Base-by-base conservation (phyloP, 2,329 filamentous ascomycete genomes). In the Botrytis squamosa region DNA sequence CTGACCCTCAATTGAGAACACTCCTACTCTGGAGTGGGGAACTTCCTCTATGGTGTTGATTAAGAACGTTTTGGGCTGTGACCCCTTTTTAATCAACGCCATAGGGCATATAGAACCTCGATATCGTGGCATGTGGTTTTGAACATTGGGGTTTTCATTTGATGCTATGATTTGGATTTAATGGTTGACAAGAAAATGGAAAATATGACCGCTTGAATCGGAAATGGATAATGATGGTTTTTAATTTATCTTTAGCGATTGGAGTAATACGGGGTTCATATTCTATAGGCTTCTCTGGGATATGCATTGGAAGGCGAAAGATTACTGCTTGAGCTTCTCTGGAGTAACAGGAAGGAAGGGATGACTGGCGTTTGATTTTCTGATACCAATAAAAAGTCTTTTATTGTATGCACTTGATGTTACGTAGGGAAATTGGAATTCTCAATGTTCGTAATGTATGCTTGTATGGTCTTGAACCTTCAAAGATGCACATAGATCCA, bases 71-170 rank as follows among this genome's bases (percentile, higher is more conserved):
- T 55, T 40, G 65, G 65, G 46, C 65, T 55, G 25, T 55, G 65
- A 40, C 36, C 65, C 65, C 65, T 67, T 67, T 49, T 67, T 55
- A 22, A 42, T 67, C 33, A n/a, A 67, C 25, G n/a, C 3, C 46
- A 67, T 55, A 49, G 36, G 65, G 46, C 65, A 67, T 67, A 55
- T 67, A 67, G 65, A 67, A 67, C 65, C 46, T 67, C 29, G 46
- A 67, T 40, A 67, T 55, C n/a, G 25, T 55, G 65, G 36, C 33
- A 55, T 55, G 46, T 55, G 36, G 65, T 25, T 55, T 55, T 67
- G 33, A 29, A 40, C 36, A 66, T 40, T 20, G 46, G 16, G 9
- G 5, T 52, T 14, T 52, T 38, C 25, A 25, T 29, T 22, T 55
- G 16, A 29, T 20, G 33, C 25, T 40, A 22, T 9, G 12, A 22